A percentile compares a stretch with the other conserved stretches of the same genome.
phyloP scores from a whole-genome alignment of 805 yeast genomes.

The Metschnikowia shivogae region DNA sequence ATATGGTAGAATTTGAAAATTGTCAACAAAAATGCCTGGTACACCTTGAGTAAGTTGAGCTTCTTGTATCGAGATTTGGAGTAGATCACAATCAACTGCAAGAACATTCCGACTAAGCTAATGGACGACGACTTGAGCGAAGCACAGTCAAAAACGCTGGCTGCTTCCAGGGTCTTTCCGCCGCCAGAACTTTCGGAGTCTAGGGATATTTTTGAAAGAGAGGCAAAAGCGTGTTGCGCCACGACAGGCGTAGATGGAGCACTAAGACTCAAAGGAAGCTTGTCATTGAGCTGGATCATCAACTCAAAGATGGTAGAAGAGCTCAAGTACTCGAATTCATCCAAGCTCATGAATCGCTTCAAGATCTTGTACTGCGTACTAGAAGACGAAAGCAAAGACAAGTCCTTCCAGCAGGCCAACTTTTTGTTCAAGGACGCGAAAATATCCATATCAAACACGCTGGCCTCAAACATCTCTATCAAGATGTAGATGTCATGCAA shows the following conservation, averaged over 20 bases:
- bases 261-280: constrained; percentile 39
- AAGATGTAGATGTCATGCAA: constrained; percentile 26
- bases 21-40: constrained; percentile 31
- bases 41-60: constrained; percentile 27
- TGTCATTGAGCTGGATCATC: constrained; percentile 37
- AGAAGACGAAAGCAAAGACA: constrained; percentile 18
- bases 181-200: constrained; percentile 5
- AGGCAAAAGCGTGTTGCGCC: constrained; percentile 9
- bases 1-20: constrained; percentile 39
- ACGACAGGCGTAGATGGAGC: constrained; percentile 42
- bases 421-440: constrained; percentile 23
- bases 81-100: constrained; percentile 33
- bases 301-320: constrained; percentile 31
- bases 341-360: constrained; percentile 19
- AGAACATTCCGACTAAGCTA: constrained; percentile 28
- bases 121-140: constrained; percentile 25
- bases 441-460: constrained; percentile 28
- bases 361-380: constrained; percentile 22
- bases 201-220: constrained; percentile 10
- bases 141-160: constrained; percentile 6
- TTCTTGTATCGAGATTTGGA: constrained; percentile 31
- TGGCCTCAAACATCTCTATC: constrained; percentile 31
- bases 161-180: background rate
- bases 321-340: constrained; percentile 34
- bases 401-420: constrained; percentile 28